Evolutionary conservation across 164 flowering plant species (phyloP), one percentile per base, ranked within the genome.

Genomic region (Platanus orientalis): DNA sequence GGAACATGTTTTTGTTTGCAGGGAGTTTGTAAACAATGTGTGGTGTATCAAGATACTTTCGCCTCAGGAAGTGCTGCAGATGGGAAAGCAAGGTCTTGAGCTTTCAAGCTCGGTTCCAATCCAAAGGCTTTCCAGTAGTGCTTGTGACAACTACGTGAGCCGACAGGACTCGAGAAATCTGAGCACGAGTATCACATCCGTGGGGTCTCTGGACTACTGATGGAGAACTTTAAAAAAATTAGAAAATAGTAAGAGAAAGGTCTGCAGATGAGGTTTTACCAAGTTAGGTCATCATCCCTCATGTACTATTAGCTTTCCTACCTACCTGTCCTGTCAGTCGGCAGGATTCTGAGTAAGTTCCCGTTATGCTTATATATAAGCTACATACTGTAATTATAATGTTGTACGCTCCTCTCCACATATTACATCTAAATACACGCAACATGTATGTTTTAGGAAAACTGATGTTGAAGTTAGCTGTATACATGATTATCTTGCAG

Each of bases 1-100:
- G n/a, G n/a, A n/a, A n/a, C n/a, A 53, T n/a, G 2, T 51, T 57
- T n/a, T 25, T 47, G 32, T 1, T 53, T 68, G 11, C 89, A 93
- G 98, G 88, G 97, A 93, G 72, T 93, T 93, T 58, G 97, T 93
- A 25, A 89, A 82, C 76, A 85, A 76, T 60, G 98, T 90, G 24
- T 87, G 86, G 92, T 90, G 86, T 64, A 93, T 93, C 71, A 90
- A 90, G 73, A 93, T 93, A 65, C 90, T 93, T n/a, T 93, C 97
- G 10, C 96, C 90, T 1, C 87, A 83, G 55, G 98, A 93, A 70
- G 87, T 88, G 74, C 96, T 84, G 70, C 82, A 83, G 64, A 85
- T 93, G 97, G 92, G 98, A 14, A 84, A 84, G 68, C 75, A 71
- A 57, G 98, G 84, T 7, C 50, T 77, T 1, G 86, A 80, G 76